Conservation (phyloP, 2,329 filamentous ascomycete genomes). For the Grosmannia clavigera region DNA sequence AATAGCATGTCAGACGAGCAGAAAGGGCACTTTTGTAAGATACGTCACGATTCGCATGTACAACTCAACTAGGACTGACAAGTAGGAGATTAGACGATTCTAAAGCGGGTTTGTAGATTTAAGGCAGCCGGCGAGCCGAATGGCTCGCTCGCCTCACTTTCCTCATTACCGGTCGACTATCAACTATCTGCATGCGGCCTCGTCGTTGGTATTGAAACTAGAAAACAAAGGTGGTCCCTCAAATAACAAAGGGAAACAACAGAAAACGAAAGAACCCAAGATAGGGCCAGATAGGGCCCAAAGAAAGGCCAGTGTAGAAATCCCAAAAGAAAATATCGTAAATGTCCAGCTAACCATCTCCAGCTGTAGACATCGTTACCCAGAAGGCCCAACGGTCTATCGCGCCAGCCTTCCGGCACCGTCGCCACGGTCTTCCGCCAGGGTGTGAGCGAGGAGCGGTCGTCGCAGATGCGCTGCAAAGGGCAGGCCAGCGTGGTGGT, state of each 20-base stretch:
- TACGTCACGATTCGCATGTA: too few species aligned
- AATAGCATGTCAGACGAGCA: too few species aligned
- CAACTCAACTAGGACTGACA: too few species aligned
- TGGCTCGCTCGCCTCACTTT: not conserved
- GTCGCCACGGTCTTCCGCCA: not conserved
- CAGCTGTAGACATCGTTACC: not conserved
- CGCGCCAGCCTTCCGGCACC: not conserved
- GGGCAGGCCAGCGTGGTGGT: not conserved
- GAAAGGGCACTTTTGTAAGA: too few species aligned
- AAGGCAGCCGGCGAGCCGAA: not conserved
- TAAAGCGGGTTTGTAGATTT: not conserved
- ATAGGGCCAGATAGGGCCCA: not conserved
- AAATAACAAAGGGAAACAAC: not conserved
- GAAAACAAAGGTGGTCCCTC: not conserved
- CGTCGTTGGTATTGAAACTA: not conserved
- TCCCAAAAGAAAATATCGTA: not conserved
- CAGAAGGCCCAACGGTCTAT: not conserved
- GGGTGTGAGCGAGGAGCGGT: not conserved
- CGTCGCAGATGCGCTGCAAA: not conserved
- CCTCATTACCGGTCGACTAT: not conserved
- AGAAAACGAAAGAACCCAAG: not conserved
- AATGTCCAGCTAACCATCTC: not conserved
- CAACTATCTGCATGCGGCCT: not conserved
- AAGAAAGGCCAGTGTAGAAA: not conserved
- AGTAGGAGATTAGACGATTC: too few species aligned